A percentile compares a stretch with the other conserved stretches of the same genome.
Conservation (phyloP, 192 early-diverging fungal species). For the Dissophora globulifera region DNA sequence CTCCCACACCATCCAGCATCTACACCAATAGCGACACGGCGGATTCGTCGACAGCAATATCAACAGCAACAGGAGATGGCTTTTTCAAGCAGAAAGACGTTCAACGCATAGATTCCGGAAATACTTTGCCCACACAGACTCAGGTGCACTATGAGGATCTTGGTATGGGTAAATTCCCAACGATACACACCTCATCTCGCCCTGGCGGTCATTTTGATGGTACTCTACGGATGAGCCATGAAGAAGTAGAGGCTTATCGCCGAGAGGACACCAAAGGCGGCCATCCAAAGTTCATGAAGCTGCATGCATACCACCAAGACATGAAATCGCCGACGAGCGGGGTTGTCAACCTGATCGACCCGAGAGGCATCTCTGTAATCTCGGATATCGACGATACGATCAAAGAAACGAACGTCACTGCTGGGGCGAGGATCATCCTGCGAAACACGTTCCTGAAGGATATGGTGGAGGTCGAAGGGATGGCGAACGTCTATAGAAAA, state of each 20-base stretch:
- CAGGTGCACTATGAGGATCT: conserved; percentile 12
- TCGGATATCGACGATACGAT: conserved; percentile 97
- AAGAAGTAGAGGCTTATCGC: conserved; percentile 12
- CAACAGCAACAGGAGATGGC: too few species aligned
- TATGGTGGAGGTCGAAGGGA: conserved; percentile 78
- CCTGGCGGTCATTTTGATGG: conserved; percentile 50
- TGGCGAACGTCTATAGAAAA: conserved; percentile 77
- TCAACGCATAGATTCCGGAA: conserved; percentile 5
- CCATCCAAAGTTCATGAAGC: conserved; percentile 26
- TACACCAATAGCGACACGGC: not conserved
- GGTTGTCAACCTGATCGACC: conserved; percentile 71
- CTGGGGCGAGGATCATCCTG: conserved; percentile 73
- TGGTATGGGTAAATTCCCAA: conserved; percentile 16
- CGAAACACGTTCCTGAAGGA: conserved; percentile 77
- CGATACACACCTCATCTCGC: conserved; percentile 20
- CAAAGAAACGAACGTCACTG: conserved; percentile 85
- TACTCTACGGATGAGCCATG: conserved; percentile 19
- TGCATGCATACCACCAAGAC: conserved; percentile 28
- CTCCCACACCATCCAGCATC: not conserved
- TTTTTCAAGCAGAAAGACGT: not conserved
- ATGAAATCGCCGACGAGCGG: conserved; percentile 52
- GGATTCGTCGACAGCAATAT: conserved; percentile 6
- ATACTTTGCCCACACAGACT: not conserved
- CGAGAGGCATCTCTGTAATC: conserved; percentile 83
- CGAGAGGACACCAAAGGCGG: conserved; percentile 2